Conservation (phyloP, 805 yeast genomes). For the Ogataea zsoltii region DNA sequence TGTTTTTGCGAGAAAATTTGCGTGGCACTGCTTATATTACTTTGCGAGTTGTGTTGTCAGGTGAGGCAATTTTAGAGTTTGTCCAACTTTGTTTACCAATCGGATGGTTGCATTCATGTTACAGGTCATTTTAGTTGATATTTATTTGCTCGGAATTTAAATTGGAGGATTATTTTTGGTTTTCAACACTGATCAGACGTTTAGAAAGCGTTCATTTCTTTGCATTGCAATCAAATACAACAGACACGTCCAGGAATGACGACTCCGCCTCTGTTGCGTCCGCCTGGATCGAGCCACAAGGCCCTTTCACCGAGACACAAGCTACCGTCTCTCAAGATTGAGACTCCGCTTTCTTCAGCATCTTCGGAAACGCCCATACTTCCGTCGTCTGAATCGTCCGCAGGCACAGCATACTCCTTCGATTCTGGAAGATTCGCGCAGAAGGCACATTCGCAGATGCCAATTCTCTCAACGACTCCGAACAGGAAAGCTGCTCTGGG, state of each 20-base stretch:
- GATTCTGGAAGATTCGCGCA: constrained; percentile 4
- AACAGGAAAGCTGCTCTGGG: constrained; percentile 1
- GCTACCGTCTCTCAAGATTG: constrained; percentile 28
- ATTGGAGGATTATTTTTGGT: no score
- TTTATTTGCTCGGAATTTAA: not conserved
- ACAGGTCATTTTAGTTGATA: not conserved
- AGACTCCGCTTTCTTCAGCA: constrained; percentile 14
- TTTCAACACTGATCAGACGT: no score
- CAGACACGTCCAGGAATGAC: constrained; percentile 26
- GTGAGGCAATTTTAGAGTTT: no score
- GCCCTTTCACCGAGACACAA: constrained; percentile 26
- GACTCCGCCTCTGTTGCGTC: constrained; percentile 46
- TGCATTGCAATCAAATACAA: no score
- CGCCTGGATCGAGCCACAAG: constrained; percentile 44
- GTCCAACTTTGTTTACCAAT: no score
- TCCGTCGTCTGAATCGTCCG: constrained; percentile 4
- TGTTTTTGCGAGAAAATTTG: not conserved
- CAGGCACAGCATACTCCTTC: not conserved
- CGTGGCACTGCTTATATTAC: no score
- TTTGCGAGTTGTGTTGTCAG: no score
- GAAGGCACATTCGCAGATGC: not conserved
- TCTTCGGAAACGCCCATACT: not conserved
- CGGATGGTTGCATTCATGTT: not conserved
- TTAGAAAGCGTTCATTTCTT: no score
- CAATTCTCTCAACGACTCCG: not conserved